Conservation (phyloP, 2,329 filamentous ascomycete genomes). For the Leptographium radiaticola region DNA sequence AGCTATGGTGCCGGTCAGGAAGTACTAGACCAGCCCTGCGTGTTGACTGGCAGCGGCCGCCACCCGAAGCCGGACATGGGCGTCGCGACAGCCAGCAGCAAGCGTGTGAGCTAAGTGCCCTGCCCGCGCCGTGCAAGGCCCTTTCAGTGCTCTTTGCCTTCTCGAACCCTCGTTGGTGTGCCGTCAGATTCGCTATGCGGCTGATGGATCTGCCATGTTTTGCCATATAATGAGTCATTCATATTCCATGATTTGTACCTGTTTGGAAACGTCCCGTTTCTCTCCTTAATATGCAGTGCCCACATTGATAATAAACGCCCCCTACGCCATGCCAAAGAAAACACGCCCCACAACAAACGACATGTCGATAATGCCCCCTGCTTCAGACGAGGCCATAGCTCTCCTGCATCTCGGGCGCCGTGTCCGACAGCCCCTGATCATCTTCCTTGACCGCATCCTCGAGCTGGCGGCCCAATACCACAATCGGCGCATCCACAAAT, state of each 20-base stretch:
- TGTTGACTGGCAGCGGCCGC: slow-evolving; percentile 4
- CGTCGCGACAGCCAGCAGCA: too few relatives aligned
- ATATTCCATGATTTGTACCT: background rate
- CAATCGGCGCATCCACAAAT: slow-evolving; percentile 33
- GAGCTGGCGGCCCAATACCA: slow-evolving; percentile 16
- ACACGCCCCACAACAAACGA: too few relatives aligned
- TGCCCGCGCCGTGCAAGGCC: too few relatives aligned
- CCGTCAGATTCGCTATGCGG: too few relatives aligned
- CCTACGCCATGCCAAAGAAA: too few relatives aligned
- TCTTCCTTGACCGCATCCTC: slow-evolving; percentile 16
- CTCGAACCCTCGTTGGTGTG: too few relatives aligned
- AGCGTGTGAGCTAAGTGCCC: too few relatives aligned
- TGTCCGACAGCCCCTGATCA: background rate
- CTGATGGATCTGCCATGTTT: background rate
- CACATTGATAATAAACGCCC: too few relatives aligned
- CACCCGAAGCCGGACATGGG: background rate
- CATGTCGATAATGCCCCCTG: too few relatives aligned
- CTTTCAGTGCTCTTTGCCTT: too few relatives aligned
- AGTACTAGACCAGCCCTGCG: slow-evolving; percentile 30
- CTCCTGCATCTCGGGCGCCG: background rate
- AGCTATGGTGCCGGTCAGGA: slow-evolving; percentile 32
- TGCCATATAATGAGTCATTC: background rate
- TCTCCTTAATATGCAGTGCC: too few relatives aligned
- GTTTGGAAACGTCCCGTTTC: too few relatives aligned
- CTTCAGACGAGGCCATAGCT: background rate